phyloP scores from a whole-genome alignment of 768 basidiomycete genomes.

The Tylopilus sp. region DNA sequence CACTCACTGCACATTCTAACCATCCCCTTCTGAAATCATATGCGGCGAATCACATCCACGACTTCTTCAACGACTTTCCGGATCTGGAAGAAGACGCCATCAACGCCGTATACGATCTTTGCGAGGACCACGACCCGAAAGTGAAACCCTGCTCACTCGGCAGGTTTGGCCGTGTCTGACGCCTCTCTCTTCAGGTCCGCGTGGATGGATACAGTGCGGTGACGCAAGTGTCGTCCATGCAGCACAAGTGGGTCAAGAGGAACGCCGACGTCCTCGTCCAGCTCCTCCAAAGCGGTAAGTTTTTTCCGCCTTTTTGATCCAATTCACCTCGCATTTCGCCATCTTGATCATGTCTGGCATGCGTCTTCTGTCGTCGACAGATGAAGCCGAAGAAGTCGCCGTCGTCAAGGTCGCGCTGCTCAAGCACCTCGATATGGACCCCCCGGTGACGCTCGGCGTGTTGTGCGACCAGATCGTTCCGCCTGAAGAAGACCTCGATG shows the following conservation, averaged over 20 bases:
- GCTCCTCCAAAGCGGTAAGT: slow-evolving; percentile 69
- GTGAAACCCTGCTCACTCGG: slow-evolving; percentile 34
- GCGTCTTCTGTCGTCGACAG: slow-evolving; percentile 32
- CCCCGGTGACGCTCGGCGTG: slow-evolving; percentile 57
- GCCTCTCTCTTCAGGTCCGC: slow-evolving; percentile 47
- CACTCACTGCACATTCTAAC: slow-evolving; percentile 44
- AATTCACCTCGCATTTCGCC: slow-evolving; percentile 3
- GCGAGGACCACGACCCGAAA: slow-evolving; percentile 59
- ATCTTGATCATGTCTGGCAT: slow-evolving; percentile 20
- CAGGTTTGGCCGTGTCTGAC: slow-evolving; percentile 5
- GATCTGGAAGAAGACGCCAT: slow-evolving; percentile 74
- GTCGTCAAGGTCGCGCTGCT: slow-evolving; percentile 59
- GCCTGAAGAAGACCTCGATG: slow-evolving; percentile 47
- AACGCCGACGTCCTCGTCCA: slow-evolving; percentile 78
- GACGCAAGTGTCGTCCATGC: slow-evolving; percentile 44
- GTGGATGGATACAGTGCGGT: slow-evolving; percentile 65
- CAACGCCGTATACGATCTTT: slow-evolving; percentile 75
- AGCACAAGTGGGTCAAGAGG: slow-evolving; percentile 59
- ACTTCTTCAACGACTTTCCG: slow-evolving; percentile 63
- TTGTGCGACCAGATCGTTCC: slow-evolving; percentile 66
- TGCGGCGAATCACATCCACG: slow-evolving; percentile 54
- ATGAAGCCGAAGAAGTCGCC: slow-evolving; percentile 61
- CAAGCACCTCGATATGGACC: slow-evolving; percentile 63
- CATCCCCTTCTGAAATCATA: slow-evolving; percentile 49
- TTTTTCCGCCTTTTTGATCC: not conserved